Conservation (phyloP, 768 basidiomycete genomes). For the Termitomyces sp. region DNA sequence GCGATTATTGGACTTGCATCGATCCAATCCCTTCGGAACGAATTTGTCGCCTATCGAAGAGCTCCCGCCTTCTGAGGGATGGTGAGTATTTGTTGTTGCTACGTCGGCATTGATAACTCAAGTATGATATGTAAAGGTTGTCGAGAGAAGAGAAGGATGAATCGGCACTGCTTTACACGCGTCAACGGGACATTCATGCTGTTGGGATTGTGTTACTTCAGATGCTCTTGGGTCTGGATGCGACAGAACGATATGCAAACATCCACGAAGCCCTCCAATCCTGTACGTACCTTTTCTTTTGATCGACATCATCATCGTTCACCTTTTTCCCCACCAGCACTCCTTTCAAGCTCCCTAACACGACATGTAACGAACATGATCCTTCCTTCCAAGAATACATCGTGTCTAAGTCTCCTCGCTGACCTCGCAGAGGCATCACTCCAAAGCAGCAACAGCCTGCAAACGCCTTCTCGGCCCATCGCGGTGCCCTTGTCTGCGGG, state of each 20-base stretch:
- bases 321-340: conserved; percentile 31
- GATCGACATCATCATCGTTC: neutral
- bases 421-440: conserved; percentile 47
- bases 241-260: conserved; percentile 51
- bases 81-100: conserved; percentile 17
- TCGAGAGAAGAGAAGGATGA: conserved; percentile 79
- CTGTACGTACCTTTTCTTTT: conserved; percentile 33
- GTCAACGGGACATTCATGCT: conserved; percentile 77
- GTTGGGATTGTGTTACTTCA: conserved; percentile 78
- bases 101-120: neutral
- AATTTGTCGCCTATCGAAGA: conserved; percentile 30
- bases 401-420: conserved; percentile 55
- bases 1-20: conserved; percentile 73
- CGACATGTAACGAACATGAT: conserved; percentile 59
- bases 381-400: conserved; percentile 50
- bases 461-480: conserved; percentile 22
- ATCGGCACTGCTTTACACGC: conserved; percentile 69
- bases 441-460: conserved; percentile 19
- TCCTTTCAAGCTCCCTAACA: conserved; percentile 49
- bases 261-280: conserved; percentile 55
- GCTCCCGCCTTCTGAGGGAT: conserved; percentile 45
- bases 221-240: conserved; percentile 80
- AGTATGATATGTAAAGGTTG: conserved; percentile 43
- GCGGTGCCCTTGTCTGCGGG: conserved; percentile 30
- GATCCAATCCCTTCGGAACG: conserved; percentile 74